Evolutionary conservation across 192 early-diverging fungal species (phyloP).

Genomic region (Entophlyctis luteolus): DNA sequence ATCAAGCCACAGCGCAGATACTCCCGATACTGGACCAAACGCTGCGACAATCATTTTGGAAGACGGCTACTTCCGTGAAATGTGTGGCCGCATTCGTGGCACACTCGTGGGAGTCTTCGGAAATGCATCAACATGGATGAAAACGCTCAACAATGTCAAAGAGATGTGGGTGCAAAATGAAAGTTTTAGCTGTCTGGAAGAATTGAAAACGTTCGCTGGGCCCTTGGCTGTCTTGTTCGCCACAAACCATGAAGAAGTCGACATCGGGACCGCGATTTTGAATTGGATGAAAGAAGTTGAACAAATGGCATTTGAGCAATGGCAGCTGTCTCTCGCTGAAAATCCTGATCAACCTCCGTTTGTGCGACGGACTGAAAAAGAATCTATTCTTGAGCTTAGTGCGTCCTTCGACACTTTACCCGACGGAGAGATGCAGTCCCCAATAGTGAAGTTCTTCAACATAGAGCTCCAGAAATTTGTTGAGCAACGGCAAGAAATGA

Average conservation of each 20-base stretch:
- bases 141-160: conserved; percentile 44
- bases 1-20: conserved; percentile 36
- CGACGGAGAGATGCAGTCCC: conserved; percentile 39
- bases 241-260: conserved; percentile 35
- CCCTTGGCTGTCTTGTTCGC: conserved; percentile 41
- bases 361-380: conserved; percentile 17
- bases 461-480: conserved; percentile 40
- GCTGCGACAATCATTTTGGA: conserved; percentile 48
- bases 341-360: not conserved
- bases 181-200: conserved; percentile 34
- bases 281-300: conserved; percentile 19
- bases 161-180: conserved; percentile 60
- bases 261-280: conserved; percentile 30
- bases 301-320: conserved; percentile 1
- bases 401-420: conserved; percentile 25
- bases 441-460: conserved; percentile 52
- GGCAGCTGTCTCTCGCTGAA: not conserved
- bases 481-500: conserved; percentile 47
- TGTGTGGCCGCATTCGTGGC: conserved; percentile 57
- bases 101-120: conserved; percentile 52
- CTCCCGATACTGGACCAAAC: conserved; percentile 50
- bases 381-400: conserved; percentile 37
- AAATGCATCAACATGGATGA: conserved; percentile 50
- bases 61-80: conserved; percentile 55
- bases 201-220: conserved; percentile 37